Base-by-base conservation (phyloP, 2,329 filamentous ascomycete species). In the Tricladium varicosporioides region DNA sequence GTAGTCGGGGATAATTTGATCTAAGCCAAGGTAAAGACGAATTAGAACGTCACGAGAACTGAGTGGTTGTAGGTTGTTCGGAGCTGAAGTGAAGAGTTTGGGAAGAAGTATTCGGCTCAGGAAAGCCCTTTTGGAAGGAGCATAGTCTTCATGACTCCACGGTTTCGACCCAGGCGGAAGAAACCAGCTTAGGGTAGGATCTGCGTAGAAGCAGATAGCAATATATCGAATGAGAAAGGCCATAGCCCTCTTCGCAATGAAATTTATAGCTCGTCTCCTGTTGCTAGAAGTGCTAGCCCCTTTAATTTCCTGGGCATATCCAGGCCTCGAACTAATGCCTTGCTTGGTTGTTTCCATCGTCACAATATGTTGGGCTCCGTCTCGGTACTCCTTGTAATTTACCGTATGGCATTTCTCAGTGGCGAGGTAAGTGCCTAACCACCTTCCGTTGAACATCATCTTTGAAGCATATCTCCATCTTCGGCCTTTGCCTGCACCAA, bases 361-460 rank as follows among this genome's bases (percentile, higher is more conserved):
- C 2, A 13, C 19, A 31, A 18, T 22, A 18, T 19, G 40, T n/a
- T 19, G 10, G 31, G 43, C 5, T 42, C 13, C 11, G 51, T 10
- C n/a, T 7, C 22, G 8, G 18, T 14, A n/a, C 14, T 27, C 42
- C n/a, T 53, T 7, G 22, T 27, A 15, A 40, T 15, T 53, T 27
- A 18, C 7, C 14, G 27, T 46, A 10, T 8, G n/a, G 10, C 11
- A 19, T n/a, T 36, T 19, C 19, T 36, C 18, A 14, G 32, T 36
- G 31, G 13, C 42, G 31, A 31, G 53, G 14, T 14, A n/a, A 10
- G 53, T 56, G 13, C 47, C 53, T 11, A 56, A 22, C 36, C 40
- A 56, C 11, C 53, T 48, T n/a, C 33, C 47, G 27, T 56, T 56
- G 40, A 56, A 56, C 19, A 56, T n/a, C 53, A 56, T 56, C 14